Conservation (phyloP, 2,329 filamentous ascomycete genomes). For the Ophiostoma ips region DNA sequence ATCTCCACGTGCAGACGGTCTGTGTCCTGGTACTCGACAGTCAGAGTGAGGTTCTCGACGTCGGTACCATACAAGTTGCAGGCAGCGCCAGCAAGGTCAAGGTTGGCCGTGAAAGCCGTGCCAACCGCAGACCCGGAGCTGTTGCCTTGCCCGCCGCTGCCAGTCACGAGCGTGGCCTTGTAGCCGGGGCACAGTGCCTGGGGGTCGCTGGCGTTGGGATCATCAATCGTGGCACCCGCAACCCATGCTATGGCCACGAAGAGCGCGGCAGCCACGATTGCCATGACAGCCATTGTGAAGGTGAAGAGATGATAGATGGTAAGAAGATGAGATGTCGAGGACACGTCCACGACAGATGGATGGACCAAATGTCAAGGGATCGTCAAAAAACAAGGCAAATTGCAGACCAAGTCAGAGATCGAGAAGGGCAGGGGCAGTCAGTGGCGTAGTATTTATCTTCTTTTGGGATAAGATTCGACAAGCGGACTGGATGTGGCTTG, state of each 20-base stretch:
- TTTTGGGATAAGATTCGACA: too few relatives aligned
- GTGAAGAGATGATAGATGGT: background rate
- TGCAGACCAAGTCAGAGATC: too few relatives aligned
- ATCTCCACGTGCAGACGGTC: constrained; percentile 61
- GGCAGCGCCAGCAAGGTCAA: constrained; percentile 52
- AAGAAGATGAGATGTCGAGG: too few relatives aligned
- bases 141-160: background rate
- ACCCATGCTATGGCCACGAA: background rate
- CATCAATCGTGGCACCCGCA: constrained; percentile 28
- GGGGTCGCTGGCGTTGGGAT: constrained; percentile 48
- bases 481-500: too few relatives aligned
- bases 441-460: too few relatives aligned
- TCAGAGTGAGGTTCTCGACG: constrained; percentile 49
- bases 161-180: constrained; percentile 43
- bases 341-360: too few relatives aligned
- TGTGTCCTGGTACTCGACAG: constrained; percentile 34
- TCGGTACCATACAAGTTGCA: constrained; percentile 74
- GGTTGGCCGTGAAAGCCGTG: constrained; percentile 48
- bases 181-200: constrained; percentile 58
- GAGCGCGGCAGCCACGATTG: background rate
- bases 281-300: background rate
- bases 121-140: background rate
- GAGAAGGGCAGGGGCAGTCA: too few relatives aligned
- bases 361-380: too few relatives aligned
- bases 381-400: too few relatives aligned